Evolutionary conservation across 352 stramenopile species (phyloP).

Genomic region (Phytophthora niederhauseri): DNA sequence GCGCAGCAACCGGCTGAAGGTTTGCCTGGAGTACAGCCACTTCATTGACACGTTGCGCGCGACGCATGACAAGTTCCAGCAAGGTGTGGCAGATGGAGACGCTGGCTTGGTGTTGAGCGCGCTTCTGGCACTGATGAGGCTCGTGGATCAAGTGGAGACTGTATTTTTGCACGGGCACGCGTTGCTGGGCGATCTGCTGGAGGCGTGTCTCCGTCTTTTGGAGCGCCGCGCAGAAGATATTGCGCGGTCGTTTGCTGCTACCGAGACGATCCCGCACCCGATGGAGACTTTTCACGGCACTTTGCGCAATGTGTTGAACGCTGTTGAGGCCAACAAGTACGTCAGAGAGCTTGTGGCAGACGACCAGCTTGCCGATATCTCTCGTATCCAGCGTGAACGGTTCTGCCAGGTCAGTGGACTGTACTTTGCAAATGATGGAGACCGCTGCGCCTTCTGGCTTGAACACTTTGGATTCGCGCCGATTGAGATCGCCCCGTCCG

Average conservation of each 20-base stretch:
- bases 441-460: slow-evolving; percentile 61
- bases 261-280: slow-evolving; percentile 66
- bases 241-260: slow-evolving; percentile 45
- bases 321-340: slow-evolving; percentile 67
- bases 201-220: slow-evolving; percentile 58
- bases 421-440: slow-evolving; percentile 60
- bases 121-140: slow-evolving; percentile 61
- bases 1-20: slow-evolving; percentile 73
- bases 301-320: slow-evolving; percentile 74
- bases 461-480: slow-evolving; percentile 71
- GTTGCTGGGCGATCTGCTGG: slow-evolving; percentile 64
- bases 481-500: slow-evolving; percentile 26
- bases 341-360: slow-evolving; percentile 66
- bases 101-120: slow-evolving; percentile 66
- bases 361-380: slow-evolving; percentile 60
- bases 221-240: slow-evolving; percentile 50
- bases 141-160: slow-evolving; percentile 79
- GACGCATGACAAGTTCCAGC: slow-evolving; percentile 69
- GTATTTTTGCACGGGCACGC: slow-evolving; percentile 75
- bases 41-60: slow-evolving; percentile 78
- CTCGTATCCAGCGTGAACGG: slow-evolving; percentile 60
- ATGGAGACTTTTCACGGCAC: slow-evolving; percentile 82
- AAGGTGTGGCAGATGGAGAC: slow-evolving; percentile 58
- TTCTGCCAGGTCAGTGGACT: slow-evolving; percentile 81
- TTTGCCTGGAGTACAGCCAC: slow-evolving; percentile 78